A percentile compares a stretch with the other conserved stretches of the same genome.
These are phyloP conservation scores for Brassica cretica DNA, from an alignment of 345 rosid genomes.

Conservation along the genomic window DNA sequence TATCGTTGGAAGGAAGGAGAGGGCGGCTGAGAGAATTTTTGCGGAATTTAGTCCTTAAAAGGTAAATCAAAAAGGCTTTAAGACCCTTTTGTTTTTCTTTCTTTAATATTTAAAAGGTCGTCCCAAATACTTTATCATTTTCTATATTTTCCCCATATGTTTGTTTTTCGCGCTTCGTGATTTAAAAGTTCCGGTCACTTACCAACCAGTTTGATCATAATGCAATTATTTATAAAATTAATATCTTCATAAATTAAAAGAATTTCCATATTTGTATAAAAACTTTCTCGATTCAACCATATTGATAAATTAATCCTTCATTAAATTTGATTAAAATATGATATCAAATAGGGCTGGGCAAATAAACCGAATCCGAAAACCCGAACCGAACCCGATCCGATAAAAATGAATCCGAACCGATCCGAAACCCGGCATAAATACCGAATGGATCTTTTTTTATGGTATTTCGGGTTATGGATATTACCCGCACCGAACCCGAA, in stretches of 20 bases:
- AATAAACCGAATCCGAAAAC: no score
- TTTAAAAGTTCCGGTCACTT: background rate
- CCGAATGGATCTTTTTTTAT: no score
- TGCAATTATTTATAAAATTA: background rate
- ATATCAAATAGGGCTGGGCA: no score
- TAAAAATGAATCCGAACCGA: no score
- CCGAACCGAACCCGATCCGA: no score
- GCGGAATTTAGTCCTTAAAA: slow-evolving; percentile 29
- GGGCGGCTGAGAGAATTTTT: slow-evolving; percentile 21
- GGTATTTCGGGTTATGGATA: no score
- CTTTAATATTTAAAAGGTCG: background rate
- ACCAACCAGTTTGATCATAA: no score
- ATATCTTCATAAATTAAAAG: no score
- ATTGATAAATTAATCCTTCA: background rate
- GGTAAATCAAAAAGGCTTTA: slow-evolving; percentile 20
- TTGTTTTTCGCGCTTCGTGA: background rate
- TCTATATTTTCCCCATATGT: background rate
- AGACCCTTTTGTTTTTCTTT: slow-evolving; percentile 11
- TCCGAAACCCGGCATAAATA: no score
- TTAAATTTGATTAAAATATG: no score
- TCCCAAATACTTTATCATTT: background rate
- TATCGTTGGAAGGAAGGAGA: slow-evolving; percentile 9
- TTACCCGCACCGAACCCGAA: no score
- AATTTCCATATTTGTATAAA: background rate
- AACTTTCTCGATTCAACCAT: background rate